phyloP scores from a whole-genome alignment of 192 early-diverging fungal species.

The Polychytrium aggregatum region DNA sequence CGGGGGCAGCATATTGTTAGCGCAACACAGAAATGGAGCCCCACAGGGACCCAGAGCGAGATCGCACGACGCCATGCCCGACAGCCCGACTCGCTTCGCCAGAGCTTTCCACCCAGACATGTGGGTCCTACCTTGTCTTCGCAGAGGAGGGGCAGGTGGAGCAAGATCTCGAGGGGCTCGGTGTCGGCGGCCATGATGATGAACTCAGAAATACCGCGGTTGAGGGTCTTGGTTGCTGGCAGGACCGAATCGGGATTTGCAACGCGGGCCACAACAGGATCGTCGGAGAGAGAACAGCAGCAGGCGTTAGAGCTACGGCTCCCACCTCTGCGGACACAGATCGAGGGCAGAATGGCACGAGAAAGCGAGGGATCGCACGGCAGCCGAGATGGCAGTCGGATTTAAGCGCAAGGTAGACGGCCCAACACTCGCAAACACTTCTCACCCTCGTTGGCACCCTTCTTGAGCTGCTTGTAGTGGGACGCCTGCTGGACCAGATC shows the following conservation, averaged over 20 bases:
- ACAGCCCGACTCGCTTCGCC: no score
- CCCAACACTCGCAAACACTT: background rate
- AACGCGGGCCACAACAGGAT: no score
- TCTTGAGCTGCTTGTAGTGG: constrained; percentile 99
- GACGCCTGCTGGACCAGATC: constrained; percentile 98
- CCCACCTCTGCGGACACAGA: no score
- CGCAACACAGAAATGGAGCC: background rate
- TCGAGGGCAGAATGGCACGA: no score
- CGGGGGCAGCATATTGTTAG: background rate
- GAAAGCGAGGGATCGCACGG: no score
- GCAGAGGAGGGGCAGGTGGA: constrained; percentile 94
- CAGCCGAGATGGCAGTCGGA: no score
- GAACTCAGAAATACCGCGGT: constrained; percentile 98
- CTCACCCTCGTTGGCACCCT: constrained; percentile 94
- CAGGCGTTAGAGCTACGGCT: no score
- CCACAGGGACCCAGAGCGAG: no score
- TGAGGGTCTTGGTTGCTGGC: constrained; percentile 94
- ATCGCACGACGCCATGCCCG: no score
- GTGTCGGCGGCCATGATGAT: constrained; percentile 98
- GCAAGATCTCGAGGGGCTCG: constrained; percentile 93
- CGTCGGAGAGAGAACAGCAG: no score
- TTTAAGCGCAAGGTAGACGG: background rate
- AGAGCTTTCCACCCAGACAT: no score
- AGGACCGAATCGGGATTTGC: background rate
- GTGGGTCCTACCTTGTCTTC: constrained; percentile 75